These are phyloP conservation scores for Sicyos edulis DNA, from an alignment of 306 rosid species.

Conservation along the genomic window DNA sequence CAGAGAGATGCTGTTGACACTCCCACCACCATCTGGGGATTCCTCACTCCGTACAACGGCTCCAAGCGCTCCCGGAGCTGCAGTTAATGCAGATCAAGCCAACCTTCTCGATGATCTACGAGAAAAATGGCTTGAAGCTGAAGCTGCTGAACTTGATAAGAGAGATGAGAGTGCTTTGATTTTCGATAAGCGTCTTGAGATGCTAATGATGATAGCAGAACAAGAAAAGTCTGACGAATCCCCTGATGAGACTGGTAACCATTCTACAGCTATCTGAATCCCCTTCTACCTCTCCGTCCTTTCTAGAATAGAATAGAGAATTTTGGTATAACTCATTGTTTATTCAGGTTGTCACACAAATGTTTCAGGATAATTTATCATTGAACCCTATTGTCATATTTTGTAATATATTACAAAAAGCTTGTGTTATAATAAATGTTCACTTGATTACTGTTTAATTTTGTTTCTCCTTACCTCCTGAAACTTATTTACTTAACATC, in stretches of 20 bases:
- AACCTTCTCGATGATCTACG: constrained; percentile 89
- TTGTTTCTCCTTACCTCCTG: background rate
- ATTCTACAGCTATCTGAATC: constrained; percentile 19
- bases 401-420: constrained; percentile 17
- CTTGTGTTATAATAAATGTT: background rate
- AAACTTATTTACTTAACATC: too few relatives aligned
- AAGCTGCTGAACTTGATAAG: constrained; percentile 90
- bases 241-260: constrained; percentile 24
- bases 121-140: constrained; percentile 97
- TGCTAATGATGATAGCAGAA: constrained; percentile 79
- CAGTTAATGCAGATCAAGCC: constrained; percentile 52
- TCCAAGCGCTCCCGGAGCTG: constrained; percentile 92
- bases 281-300: too few relatives aligned
- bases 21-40: constrained; percentile 95
- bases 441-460: background rate
- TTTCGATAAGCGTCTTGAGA: constrained; percentile 84
- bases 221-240: constrained; percentile 49
- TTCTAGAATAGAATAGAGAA: background rate
- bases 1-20: constrained; percentile 68
- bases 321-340: background rate
- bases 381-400: constrained; percentile 18
- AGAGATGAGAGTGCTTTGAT: constrained; percentile 91
- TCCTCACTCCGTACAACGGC: constrained; percentile 78
- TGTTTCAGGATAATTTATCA: constrained; percentile 34
- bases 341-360: background rate